Percentiles rank a stretch among this genome's conserved stretches.
Evolutionary conservation across 805 yeast genomes (phyloP).

Genomic region (Clavispora fructus): DNA sequence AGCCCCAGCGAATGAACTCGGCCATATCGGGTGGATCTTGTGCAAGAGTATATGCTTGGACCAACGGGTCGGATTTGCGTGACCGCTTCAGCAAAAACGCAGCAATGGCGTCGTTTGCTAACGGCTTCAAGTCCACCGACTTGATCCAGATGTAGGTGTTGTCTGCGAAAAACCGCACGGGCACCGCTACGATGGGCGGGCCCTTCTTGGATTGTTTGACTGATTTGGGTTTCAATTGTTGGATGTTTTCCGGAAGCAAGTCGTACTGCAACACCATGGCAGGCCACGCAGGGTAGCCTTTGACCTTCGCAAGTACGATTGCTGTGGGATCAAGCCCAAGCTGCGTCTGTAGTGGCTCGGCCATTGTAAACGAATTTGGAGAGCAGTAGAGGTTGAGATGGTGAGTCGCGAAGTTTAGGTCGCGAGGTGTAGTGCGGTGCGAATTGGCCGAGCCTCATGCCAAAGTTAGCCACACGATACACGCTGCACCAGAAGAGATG

Average conservation of each 20-base stretch:
- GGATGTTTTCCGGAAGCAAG: conserved; percentile 54
- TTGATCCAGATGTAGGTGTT: conserved; percentile 69
- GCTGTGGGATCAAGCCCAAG: conserved; percentile 12
- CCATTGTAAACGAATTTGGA: not conserved
- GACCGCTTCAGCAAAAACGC: conserved; percentile 24
- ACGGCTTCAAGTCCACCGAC: conserved; percentile 43
- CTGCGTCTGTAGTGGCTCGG: conserved; percentile 6
- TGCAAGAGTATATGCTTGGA: conserved; percentile 51
- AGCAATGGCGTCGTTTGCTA: conserved; percentile 40
- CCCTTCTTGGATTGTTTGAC: conserved; percentile 19
- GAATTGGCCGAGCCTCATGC: too few species aligned
- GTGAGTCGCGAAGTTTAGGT: not conserved
- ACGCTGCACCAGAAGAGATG: too few species aligned
- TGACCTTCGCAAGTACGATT: conserved; percentile 65
- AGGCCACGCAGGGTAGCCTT: conserved; percentile 91
- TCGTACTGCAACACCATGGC: conserved; percentile 67
- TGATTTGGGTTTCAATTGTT: conserved; percentile 45
- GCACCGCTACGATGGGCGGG: conserved; percentile 17
- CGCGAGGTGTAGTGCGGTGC: too few species aligned
- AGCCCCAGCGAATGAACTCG: conserved; percentile 36
- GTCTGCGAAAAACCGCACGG: conserved; percentile 69
- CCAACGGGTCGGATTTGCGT: conserved; percentile 41
- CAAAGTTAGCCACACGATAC: too few species aligned
- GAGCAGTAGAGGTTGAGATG: not conserved
- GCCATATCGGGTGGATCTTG: conserved; percentile 40